These are phyloP conservation scores for Claviceps sp. DNA, from an alignment of 2,329 filamentous ascomycete genomes.

Conservation along the genomic window DNA sequence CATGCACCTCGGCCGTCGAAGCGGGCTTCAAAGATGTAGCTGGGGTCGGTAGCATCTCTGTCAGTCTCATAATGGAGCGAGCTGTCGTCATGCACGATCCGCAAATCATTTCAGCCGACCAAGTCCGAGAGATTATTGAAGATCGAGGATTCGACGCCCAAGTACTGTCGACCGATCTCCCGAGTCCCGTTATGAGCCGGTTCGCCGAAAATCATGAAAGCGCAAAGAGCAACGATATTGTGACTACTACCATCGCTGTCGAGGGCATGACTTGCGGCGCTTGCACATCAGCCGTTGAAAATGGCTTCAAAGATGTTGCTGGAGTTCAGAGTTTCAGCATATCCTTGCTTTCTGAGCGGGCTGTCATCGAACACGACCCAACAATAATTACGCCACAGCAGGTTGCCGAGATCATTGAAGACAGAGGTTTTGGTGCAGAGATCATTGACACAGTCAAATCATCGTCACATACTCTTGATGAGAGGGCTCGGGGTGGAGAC, in stretches of 20 bases:
- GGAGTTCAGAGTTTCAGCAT: slow-evolving; percentile 69
- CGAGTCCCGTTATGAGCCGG: slow-evolving; percentile 34
- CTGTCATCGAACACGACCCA: slow-evolving; percentile 71
- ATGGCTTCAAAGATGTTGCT: slow-evolving; percentile 60
- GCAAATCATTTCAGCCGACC: slow-evolving; percentile 55
- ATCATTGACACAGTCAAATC: slow-evolving; percentile 57
- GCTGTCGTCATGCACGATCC: slow-evolving; percentile 91
- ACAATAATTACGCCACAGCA: slow-evolving; percentile 35
- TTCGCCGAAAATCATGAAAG: slow-evolving; percentile 21
- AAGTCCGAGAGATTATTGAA: slow-evolving; percentile 75
- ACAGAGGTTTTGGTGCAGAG: slow-evolving; percentile 68
- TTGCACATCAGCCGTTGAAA: slow-evolving; percentile 75
- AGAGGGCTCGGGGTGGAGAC: slow-evolving; percentile 16
- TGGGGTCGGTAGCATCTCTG: slow-evolving; percentile 74
- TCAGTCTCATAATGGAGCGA: slow-evolving; percentile 88
- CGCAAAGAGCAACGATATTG: slow-evolving; percentile 28
- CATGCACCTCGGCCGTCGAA: slow-evolving; percentile 93
- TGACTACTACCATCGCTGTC: slow-evolving; percentile 64
- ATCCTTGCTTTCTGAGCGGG: slow-evolving; percentile 70
- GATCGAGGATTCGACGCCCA: slow-evolving; percentile 86
- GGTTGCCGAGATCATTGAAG: slow-evolving; percentile 48
- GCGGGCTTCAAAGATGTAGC: slow-evolving; percentile 71
- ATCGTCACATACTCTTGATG: slow-evolving; percentile 9
- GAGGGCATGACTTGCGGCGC: slow-evolving; percentile 88
- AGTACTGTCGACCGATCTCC: slow-evolving; percentile 70